Base-by-base conservation (phyloP, 1,139 yeast species). In the Debaryomycetaceae sp. region DNA sequence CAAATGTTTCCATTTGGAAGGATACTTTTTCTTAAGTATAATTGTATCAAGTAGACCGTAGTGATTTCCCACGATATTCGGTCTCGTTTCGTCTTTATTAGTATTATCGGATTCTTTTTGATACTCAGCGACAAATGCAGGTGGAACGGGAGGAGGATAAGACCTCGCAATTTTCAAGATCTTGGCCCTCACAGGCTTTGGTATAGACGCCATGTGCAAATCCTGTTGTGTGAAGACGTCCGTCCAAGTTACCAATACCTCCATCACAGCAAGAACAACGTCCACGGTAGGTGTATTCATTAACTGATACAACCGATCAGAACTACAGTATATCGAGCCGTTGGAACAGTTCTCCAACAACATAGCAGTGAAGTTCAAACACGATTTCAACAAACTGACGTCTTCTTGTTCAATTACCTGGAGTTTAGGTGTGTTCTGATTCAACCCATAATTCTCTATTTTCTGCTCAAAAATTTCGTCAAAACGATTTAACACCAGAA, bases 341-440 rank as follows among this genome's bases (percentile, higher is more conserved):
- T 83, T 82, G 17, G 81, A 71, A 45, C 94, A 84, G 50, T 86
- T 81, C 34, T 83, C 87, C 38, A 89, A 64, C 35, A 91, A 65
- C 43, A 79, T 63, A 30, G 76, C 70, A 0, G 92, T 75, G 53
- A 87, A 88, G 11, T 73, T 67, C 35, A 87, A 66, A 38, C 88
- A 69, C 1, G 82, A 63, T 0, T 73, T 61, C 31, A 83, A 57
- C 8, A 81, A 48, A 1, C 44, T 51, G 24, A 64, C 70, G 48
- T 87, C 95, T 1, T 59, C 59, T 0, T 49, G 41, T 0, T 65
- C 54, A 45, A 87, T 70, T 14, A 68, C 65, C 14, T 61, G 62
- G 30, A 86, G 69, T 41, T 61, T 67, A 7, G 75, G 72, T 44
- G 53, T 57, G n/a, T 73, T 77, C 14, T 71, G 67, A 26, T 67